phyloP scores from a whole-genome alignment of 2,329 filamentous ascomycete species.

The Paraconiothyrium brasiliense region DNA sequence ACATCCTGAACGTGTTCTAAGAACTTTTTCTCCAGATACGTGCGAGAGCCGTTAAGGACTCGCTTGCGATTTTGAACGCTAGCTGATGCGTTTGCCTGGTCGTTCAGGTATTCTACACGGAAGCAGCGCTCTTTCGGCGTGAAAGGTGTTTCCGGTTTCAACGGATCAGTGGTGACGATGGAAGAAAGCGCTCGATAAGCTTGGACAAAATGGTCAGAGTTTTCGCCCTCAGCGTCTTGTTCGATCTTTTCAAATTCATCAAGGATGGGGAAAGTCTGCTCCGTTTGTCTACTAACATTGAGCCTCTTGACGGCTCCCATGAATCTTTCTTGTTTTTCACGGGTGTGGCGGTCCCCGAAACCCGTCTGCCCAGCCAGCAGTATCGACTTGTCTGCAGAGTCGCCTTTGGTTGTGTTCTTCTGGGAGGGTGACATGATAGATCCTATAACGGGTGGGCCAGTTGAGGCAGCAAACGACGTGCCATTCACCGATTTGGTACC shows the following conservation, averaged over 20 bases:
- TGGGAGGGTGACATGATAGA: slow-evolving; percentile 62
- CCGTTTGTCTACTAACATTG: slow-evolving; percentile 75
- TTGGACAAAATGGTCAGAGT: slow-evolving; percentile 78
- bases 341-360: slow-evolving; percentile 77
- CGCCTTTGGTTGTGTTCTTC: slow-evolving; percentile 66
- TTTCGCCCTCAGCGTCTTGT: slow-evolving; percentile 72
- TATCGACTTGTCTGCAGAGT: slow-evolving; percentile 68
- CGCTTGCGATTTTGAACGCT: slow-evolving; percentile 76
- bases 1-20: slow-evolving; percentile 78
- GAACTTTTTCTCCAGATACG: slow-evolving; percentile 83
- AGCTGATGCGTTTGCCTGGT: slow-evolving; percentile 70
- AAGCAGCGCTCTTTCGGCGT: slow-evolving; percentile 78
- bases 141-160: slow-evolving; percentile 73
- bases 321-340: slow-evolving; percentile 86
- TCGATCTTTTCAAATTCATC: slow-evolving; percentile 80
- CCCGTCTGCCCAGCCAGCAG: slow-evolving; percentile 56
- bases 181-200: slow-evolving; percentile 83
- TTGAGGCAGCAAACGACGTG: slow-evolving; percentile 70
- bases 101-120: slow-evolving; percentile 78
- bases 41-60: slow-evolving; percentile 81
- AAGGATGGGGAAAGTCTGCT: slow-evolving; percentile 75
- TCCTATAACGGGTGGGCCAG: slow-evolving; percentile 86
- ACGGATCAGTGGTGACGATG: slow-evolving; percentile 57
- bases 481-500: slow-evolving; percentile 47
- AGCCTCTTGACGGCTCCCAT: slow-evolving; percentile 81